Conservation (phyloP, 495 filamentous ascomycete species). For the Peziza echinospora region DNA sequence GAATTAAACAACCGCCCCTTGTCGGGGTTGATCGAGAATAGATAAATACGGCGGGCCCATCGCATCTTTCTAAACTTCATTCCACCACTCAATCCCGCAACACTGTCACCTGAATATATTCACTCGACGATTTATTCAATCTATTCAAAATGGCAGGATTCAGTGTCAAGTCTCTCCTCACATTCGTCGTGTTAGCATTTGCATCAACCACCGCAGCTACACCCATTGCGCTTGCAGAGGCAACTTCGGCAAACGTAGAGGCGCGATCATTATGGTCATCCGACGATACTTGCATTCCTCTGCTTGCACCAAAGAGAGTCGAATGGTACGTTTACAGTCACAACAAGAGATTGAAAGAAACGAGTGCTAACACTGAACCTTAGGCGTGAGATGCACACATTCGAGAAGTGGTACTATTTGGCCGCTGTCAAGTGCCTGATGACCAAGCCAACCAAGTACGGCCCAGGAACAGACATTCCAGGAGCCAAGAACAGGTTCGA, state of each 20-base stretch:
- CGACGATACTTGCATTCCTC: no score
- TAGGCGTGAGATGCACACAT: conserved; percentile 28
- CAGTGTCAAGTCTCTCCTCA: neutral
- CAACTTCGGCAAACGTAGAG: neutral
- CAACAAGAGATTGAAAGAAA: neutral
- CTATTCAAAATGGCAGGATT: neutral
- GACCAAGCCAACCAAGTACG: conserved; percentile 26
- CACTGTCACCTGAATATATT: no score
- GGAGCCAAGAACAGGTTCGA: conserved; percentile 38
- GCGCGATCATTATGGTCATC: no score
- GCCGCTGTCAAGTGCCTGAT: conserved; percentile 43
- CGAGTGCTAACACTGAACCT: neutral
- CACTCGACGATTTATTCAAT: no score
- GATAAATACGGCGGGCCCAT: no score
- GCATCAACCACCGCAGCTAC: neutral
- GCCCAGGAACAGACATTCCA: conserved; percentile 20
- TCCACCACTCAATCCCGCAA: no score
- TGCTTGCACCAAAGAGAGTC: neutral
- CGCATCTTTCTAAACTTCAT: no score
- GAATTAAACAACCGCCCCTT: no score
- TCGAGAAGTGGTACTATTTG: conserved; percentile 37
- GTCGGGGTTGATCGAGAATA: no score
- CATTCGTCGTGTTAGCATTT: neutral
- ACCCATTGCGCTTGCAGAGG: neutral
- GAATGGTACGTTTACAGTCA: neutral